Base-by-base conservation (phyloP, 768 basidiomycete genomes). In the Rhodocollybia butyracea region DNA sequence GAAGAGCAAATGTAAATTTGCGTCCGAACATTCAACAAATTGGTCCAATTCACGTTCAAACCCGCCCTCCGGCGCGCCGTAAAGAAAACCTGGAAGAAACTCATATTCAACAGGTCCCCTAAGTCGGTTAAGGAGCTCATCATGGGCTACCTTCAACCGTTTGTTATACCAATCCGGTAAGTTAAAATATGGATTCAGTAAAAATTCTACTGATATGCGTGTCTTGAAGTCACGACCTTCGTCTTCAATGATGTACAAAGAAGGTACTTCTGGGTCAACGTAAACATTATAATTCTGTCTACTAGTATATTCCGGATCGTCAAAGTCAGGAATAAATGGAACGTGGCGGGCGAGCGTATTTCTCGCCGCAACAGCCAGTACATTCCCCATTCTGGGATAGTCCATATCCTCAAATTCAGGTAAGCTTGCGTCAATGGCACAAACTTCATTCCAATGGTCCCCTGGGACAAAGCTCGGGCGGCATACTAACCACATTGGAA, bases 111-210 rank as follows among this genome's bases (percentile, higher is more conserved):
- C 46, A 17, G 21, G 21, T 8, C 46, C 46, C 10, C 27, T 24
- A 17, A 47, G 10, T 19, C 46, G 46, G 5, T 29, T 22, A 5
- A 10, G 13, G 10, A 47, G 26, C 26, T 30, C 46, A 10, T 24
- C 12, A 5, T 26, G 6, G 17, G 29, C 21, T 12, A 15, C 12
- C 22, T 47, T 47, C 5, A 47, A 10, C 8, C 19, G 46, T 19
- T 47, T 47, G 5, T 47, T 22, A 30, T 47, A 47, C 46, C 27
- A 47, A 19, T 47, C 27, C 26, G 46, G 46, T 47, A 47, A 47
- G 46, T 47, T 30, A 22, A 47, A 47, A 10, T 13, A 5, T 12
- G 13, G 46, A 47, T 47, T 47, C 46, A 47, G 10, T 24, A 47
- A 19, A 6, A 24, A 17, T 26, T 10, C 10, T 13, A 12, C 10